Evolutionary conservation across 129 eudicot genomes (phyloP).

Genomic region (carrot (Daucus carota)): DNA sequence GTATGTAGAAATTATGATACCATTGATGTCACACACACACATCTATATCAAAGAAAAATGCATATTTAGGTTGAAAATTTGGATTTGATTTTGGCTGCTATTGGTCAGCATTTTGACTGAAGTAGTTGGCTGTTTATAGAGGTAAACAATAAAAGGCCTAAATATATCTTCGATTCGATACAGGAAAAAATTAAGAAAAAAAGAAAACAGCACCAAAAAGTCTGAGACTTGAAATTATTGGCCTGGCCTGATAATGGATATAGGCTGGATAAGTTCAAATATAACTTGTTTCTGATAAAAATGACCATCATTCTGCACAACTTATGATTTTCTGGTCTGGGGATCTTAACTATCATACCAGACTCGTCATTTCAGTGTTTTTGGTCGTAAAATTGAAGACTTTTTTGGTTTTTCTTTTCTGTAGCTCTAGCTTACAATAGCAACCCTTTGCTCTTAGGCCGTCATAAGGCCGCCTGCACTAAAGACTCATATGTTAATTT

Average conservation of each 20-base stretch:
- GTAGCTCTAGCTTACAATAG: constrained; percentile 19
- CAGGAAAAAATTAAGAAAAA: neutral
- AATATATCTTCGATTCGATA: neutral
- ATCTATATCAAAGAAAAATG: too few relatives aligned
- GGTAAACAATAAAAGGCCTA: neutral
- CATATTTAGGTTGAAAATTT: neutral
- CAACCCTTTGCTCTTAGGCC: constrained; percentile 27
- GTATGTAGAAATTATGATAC: too few relatives aligned
- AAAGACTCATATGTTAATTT: neutral
- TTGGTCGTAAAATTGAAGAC: constrained; percentile 11
- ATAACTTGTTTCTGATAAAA: too few relatives aligned
- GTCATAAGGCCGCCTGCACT: constrained; percentile 18
- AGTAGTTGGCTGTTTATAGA: neutral
- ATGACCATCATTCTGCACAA: too few relatives aligned
- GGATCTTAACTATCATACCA: constrained; percentile 1
- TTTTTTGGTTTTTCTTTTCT: constrained; percentile 22
- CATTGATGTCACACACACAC: too few relatives aligned
- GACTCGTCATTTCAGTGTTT: constrained; percentile 4
- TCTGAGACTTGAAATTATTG: too few relatives aligned
- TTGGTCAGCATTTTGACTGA: neutral
- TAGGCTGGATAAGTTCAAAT: too few relatives aligned
- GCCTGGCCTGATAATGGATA: too few relatives aligned
- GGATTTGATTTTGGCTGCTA: neutral
- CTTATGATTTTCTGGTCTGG: constrained; percentile 1
- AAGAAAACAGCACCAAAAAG: too few relatives aligned